A percentile compares a stretch with the other conserved stretches of the same genome.
phyloP scores from a whole-genome alignment of 306 rosid genomes.

The Lathyrus sativus region DNA sequence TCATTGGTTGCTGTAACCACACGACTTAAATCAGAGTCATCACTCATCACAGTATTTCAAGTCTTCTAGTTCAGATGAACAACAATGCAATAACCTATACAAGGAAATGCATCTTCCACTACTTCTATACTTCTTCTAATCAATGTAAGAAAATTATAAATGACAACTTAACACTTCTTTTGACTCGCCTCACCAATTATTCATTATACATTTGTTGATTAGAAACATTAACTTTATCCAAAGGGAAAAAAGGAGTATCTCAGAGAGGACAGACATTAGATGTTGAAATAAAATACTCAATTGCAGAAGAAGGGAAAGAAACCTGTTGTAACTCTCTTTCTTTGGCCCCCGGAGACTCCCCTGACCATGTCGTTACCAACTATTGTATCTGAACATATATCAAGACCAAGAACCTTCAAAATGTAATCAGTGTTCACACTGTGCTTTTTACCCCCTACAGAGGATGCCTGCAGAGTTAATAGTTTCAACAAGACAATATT shows the following conservation, averaged over 20 bases:
- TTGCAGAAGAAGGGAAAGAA: conserved; percentile 15
- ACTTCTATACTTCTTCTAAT: conserved; percentile 14
- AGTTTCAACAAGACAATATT: conserved; percentile 4
- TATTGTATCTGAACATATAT: conserved; percentile 76
- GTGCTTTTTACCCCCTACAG: conserved; percentile 74
- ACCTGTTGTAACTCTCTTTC: conserved; percentile 94
- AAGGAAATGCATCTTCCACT: background rate
- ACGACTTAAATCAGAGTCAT: conserved; percentile 22
- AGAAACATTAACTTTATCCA: conserved; percentile 16
- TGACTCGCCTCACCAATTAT: background rate
- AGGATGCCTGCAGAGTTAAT: conserved; percentile 71
- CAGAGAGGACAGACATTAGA: conserved; percentile 9
- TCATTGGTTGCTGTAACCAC: conserved; percentile 33
- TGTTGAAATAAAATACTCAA: conserved; percentile 7
- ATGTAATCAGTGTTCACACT: conserved; percentile 78
- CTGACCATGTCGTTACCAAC: conserved; percentile 86
- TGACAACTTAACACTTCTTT: background rate
- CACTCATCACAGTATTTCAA: conserved; percentile 22
- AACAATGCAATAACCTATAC: conserved; percentile 17
- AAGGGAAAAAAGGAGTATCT: background rate
- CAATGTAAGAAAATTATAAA: background rate
- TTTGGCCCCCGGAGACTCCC: conserved; percentile 94
- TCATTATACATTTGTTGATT: background rate
- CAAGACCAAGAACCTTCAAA: conserved; percentile 84
- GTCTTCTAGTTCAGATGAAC: conserved; percentile 25